These are phyloP conservation scores for Lachancea fermentati DNA, from an alignment of 805 yeast species.

Conservation along the genomic window DNA sequence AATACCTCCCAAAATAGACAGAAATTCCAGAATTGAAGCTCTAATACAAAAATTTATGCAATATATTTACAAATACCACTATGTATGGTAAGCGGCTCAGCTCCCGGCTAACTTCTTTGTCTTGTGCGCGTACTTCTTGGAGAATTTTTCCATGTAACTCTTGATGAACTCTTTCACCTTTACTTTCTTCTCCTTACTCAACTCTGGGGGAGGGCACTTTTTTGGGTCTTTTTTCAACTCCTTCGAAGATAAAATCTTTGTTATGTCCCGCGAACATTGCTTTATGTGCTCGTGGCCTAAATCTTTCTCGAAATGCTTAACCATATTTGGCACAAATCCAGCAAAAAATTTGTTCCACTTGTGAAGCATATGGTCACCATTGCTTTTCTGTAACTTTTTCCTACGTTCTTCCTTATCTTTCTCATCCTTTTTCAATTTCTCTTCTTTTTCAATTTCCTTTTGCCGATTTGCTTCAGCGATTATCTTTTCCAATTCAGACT, in stretches of 20 bases:
- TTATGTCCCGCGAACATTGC: slow-evolving; percentile 74
- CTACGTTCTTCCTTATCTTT: slow-evolving; percentile 22
- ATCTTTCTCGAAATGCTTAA: slow-evolving; percentile 58
- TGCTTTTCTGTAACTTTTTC: slow-evolving; percentile 14
- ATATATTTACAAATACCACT: slow-evolving; percentile 1
- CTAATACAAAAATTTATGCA: neutral
- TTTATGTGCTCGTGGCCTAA: slow-evolving; percentile 72
- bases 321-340: slow-evolving; percentile 67
- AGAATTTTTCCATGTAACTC: slow-evolving; percentile 61
- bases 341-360: slow-evolving; percentile 53
- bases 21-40: neutral
- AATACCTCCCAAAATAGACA: too few species aligned
- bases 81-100: neutral
- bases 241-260: slow-evolving; percentile 58
- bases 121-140: slow-evolving; percentile 39
- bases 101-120: neutral
- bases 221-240: slow-evolving; percentile 42
- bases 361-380: slow-evolving; percentile 19
- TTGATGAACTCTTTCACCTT: slow-evolving; percentile 64
- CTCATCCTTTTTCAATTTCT: slow-evolving; percentile 12
- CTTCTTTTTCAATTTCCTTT: slow-evolving; percentile 24
- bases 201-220: slow-evolving; percentile 44
- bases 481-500: slow-evolving; percentile 31
- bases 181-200: slow-evolving; percentile 57
- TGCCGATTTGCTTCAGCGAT: slow-evolving; percentile 36